Conservation (phyloP, 2,329 filamentous ascomycete genomes). For the Exophiala sp. region DNA sequence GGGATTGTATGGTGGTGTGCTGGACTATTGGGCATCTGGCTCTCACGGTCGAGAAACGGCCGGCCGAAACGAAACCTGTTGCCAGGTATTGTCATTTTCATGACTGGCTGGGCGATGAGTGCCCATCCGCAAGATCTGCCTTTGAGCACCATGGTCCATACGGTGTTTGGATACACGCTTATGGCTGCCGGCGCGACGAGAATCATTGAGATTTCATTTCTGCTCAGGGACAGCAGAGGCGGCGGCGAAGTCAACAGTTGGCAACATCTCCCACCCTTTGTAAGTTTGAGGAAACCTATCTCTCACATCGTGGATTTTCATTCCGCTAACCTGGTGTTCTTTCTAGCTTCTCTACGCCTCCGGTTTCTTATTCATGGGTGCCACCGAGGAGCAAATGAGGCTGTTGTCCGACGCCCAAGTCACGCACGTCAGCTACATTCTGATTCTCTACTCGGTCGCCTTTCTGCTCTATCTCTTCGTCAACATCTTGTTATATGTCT, state of each 20-base stretch:
- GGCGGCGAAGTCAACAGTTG: conserved; percentile 66
- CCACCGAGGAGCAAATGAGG: conserved; percentile 91
- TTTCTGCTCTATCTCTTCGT: conserved; percentile 88
- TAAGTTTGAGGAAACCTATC: conserved; percentile 45
- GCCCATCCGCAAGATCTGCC: conserved; percentile 77
- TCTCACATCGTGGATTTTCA: conserved; percentile 9
- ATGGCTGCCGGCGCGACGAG: conserved; percentile 82
- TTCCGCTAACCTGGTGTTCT: too few species aligned
- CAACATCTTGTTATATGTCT: conserved; percentile 78
- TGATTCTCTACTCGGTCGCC: conserved; percentile 84
- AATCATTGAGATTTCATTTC: conserved; percentile 85
- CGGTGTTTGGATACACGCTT: conserved; percentile 86
- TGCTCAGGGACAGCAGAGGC: conserved; percentile 68
- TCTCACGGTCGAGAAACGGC: conserved; percentile 76
- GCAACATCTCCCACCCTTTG: conserved; percentile 64
- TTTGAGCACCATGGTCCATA: conserved; percentile 81
- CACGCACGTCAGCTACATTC: conserved; percentile 83
- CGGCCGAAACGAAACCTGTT: conserved; percentile 87
- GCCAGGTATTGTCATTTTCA: conserved; percentile 79
- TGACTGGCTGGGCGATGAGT: conserved; percentile 96
- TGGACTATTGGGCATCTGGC: conserved; percentile 84
- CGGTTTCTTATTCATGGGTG: conserved; percentile 95
- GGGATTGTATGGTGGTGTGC: conserved; percentile 98
- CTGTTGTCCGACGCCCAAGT: conserved; percentile 67
- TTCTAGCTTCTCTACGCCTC: conserved; percentile 77